Evolutionary conservation across 1,284 basidiomycete species (phyloP).

Genomic region (Moesziomyces parantarcticus): DNA sequence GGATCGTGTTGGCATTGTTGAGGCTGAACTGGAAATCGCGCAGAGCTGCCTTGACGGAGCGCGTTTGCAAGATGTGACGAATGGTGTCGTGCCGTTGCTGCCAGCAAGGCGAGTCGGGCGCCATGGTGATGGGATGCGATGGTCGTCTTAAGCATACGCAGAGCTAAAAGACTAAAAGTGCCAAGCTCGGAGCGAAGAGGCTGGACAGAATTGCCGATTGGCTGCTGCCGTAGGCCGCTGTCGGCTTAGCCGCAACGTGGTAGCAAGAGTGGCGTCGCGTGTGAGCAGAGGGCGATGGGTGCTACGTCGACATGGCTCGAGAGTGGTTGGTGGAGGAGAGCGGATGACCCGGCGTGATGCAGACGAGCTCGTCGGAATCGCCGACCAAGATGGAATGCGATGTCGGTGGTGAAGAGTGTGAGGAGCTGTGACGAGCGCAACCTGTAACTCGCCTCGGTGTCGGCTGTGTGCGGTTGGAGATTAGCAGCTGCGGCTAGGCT

Average conservation of each 20-base stretch:
- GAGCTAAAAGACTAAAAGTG: neutral
- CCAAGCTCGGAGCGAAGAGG: neutral
- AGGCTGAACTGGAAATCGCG: slow-evolving; percentile 43
- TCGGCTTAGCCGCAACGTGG: too few relatives aligned
- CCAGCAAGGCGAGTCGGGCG: slow-evolving; percentile 21
- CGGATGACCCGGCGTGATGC: too few relatives aligned
- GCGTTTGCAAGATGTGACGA: slow-evolving; percentile 15
- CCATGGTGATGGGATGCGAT: slow-evolving; percentile 8
- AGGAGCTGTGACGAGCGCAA: too few relatives aligned
- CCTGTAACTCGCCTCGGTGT: too few relatives aligned
- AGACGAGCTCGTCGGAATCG: neutral
- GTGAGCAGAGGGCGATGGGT: too few relatives aligned
- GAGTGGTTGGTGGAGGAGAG: too few relatives aligned
- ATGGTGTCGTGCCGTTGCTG: slow-evolving; percentile 32
- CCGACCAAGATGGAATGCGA: neutral
- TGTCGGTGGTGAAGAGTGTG: too few relatives aligned
- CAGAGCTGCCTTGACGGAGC: slow-evolving; percentile 25
- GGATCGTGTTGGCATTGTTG: slow-evolving; percentile 1
- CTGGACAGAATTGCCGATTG: neutral
- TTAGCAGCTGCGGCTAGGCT: too few relatives aligned
- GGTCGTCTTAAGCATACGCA: neutral
- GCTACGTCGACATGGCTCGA: too few relatives aligned
- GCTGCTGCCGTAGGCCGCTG: neutral
- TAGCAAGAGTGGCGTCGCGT: too few relatives aligned
- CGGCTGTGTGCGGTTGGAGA: too few relatives aligned